Evolutionary conservation across 208 protist genomes (phyloP), one percentile per base, ranked within the genome.

Genomic region (Ichthyophonus hoferi): DNA sequence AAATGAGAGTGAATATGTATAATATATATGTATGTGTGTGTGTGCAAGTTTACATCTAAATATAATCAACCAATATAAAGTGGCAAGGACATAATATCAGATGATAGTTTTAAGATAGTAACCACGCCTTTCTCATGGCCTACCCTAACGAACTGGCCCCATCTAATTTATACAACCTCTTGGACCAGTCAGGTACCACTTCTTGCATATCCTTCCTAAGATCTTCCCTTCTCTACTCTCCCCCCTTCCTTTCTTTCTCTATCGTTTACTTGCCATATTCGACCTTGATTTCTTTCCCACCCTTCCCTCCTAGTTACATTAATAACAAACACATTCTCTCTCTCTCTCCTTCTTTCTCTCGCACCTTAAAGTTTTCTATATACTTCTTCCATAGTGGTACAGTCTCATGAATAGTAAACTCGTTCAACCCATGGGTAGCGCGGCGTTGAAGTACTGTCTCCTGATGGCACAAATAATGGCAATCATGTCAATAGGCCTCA

Each of bases 351-450:
- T 82, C 58, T 39, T 1, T 67, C 81, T 17, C 39, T 39, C 1
- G 83, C 3, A 83, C 58, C 82, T 90, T 85, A 41, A 90, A 90
- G 12, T 79, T 50, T 3, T 58, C 78, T 24, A 90, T 24, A 79
- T 79, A 90, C 33, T 90, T 87, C n/a, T 77, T 87, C 33, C 42
- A 87, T 40, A 90, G 50, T 17, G 79, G 50, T 12, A 87, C 83
- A 24, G 86, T 81, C 35, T 89, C 40, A 42, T 83, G 40, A 3
- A 42, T 17, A 14, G 67, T 40, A n/a, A 89, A 85, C 37, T 89
- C 87, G 38, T 89, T 89, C 33, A 76, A 89, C 1, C 83, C 88
- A 39, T 82, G 24, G 14, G 24, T n/a, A 40, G 7, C 58, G 0
- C 17, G 40, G 31, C 42, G n/a, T 31, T n/a, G 79, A 58, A 39